Base-by-base conservation (phyloP, 495 filamentous ascomycete species). In the Daldinia loculata region DNA sequence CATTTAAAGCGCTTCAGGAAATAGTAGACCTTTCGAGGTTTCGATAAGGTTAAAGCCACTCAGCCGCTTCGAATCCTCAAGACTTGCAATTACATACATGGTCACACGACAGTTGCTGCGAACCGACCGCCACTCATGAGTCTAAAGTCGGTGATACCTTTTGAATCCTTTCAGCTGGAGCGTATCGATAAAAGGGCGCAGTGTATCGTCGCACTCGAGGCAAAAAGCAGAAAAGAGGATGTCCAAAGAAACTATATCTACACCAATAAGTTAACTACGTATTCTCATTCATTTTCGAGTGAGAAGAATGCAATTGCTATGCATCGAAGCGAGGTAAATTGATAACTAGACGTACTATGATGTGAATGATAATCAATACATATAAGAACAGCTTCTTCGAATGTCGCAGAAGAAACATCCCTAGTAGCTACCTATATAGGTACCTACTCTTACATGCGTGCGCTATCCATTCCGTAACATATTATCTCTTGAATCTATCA, bases 31-130 rank as follows among this genome's bases (percentile, higher is more conserved):
- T 45, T 19, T 17, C 41, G 17, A 45, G 22, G 19, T 52, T 19
- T 52, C 48, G 48, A 52, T 52, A 52, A 52, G 22, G 24, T 52
- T 52, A 26, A 14, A 52, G 48, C 48, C 48, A 26, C 48, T 52
- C 48, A 52, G 48, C 48, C 26, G 26, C 22, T 12, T 48, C 11
- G n/a, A 22, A 48, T 17, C 41, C 45, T 24, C 22, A 26, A 22
- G 45, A 14, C 17, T 22, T 14, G 8, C 15, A 51, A 32, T 17
- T 17, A 15, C 58, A 8, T 30, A 53, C 19, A 24, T 53, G 50
- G 26, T 53, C 26, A 30, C 50, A 29, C 50, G 50, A 53, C 26
- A 53, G 50, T 53, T n/a, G 14, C 50, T 53, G 12, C 26, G 24
- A 52, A 52, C n/a, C 19, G 22, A 22, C 19, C 43, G 43, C 43